Conservation (phyloP, 306 rosid genomes). For the Oemleria cerasiformis region DNA sequence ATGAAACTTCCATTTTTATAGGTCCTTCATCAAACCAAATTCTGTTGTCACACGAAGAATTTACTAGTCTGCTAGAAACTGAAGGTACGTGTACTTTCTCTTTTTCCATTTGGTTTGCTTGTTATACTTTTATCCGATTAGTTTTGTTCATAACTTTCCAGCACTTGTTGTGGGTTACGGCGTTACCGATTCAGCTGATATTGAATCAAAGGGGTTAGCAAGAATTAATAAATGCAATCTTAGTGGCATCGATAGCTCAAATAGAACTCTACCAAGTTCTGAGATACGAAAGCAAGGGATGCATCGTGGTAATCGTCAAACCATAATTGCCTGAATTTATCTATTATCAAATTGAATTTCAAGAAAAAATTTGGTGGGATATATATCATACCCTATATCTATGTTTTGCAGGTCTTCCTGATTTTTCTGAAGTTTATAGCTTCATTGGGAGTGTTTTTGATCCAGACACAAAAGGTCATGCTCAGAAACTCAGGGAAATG, state of each 20-base stretch:
- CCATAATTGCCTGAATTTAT: neutral
- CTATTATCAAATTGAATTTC: slow-evolving; percentile 12
- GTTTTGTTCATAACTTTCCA: slow-evolving; percentile 43
- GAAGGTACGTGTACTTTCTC: slow-evolving; percentile 51
- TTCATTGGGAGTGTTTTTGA: slow-evolving; percentile 93
- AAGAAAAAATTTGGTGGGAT: slow-evolving; percentile 7
- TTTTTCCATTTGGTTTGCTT: slow-evolving; percentile 13
- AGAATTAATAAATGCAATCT: slow-evolving; percentile 37
- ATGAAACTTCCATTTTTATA: slow-evolving; percentile 54
- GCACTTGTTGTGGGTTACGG: slow-evolving; percentile 39
- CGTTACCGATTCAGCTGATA: slow-evolving; percentile 80
- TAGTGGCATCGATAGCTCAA: slow-evolving; percentile 50
- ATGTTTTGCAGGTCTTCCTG: slow-evolving; percentile 63
- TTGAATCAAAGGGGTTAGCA: slow-evolving; percentile 61
- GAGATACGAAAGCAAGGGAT: slow-evolving; percentile 53
- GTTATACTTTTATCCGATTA: slow-evolving; percentile 6
- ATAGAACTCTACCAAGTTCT: slow-evolving; percentile 34
- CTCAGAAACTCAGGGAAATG: slow-evolving; percentile 87
- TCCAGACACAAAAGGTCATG: slow-evolving; percentile 71
- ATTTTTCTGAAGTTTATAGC: slow-evolving; percentile 83
- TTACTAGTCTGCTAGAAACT: slow-evolving; percentile 40
- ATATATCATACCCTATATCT: neutral
- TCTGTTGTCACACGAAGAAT: slow-evolving; percentile 48
- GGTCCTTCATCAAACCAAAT: slow-evolving; percentile 39
- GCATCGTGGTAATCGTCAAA: slow-evolving; percentile 51